phyloP scores from a whole-genome alignment of 371 early-diverging fungal species.

The Haplosporangium sp. region DNA sequence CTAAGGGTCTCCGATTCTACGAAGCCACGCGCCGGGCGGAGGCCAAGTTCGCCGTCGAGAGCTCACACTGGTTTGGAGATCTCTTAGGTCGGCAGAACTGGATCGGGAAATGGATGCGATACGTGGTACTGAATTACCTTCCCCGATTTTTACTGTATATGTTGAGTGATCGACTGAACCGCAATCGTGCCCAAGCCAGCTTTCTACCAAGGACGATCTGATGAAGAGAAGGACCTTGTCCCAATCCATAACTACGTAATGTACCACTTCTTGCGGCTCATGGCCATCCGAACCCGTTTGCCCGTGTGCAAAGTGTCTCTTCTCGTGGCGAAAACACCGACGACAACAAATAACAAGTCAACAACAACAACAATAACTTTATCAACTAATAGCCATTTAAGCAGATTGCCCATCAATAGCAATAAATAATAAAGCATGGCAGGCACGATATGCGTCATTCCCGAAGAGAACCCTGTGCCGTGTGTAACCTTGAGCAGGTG shows the following conservation, averaged over 20 bases:
- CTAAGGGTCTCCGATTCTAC: constrained; percentile 20
- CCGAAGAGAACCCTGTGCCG: constrained; percentile 1
- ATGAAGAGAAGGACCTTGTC: neutral
- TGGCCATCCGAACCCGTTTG: no score
- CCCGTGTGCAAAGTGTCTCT: no score
- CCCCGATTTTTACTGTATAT: constrained; percentile 14
- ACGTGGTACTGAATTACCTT: constrained; percentile 14
- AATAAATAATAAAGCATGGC: constrained; percentile 1
- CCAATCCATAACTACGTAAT: neutral
- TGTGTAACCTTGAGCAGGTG: no score
- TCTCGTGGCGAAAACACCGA: no score
- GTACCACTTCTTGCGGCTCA: neutral
- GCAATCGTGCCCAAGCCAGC: constrained; percentile 13
- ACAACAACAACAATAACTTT: neutral
- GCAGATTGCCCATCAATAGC: no score
- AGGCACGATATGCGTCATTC: constrained; percentile 1
- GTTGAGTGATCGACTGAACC: constrained; percentile 17
- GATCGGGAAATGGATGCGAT: constrained; percentile 20
- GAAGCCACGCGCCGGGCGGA: constrained; percentile 23
- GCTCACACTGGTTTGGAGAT: constrained; percentile 7
- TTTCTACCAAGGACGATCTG: constrained; percentile 16
- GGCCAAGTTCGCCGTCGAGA: constrained; percentile 15
- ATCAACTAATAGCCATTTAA: no score
- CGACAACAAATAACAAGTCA: no score
- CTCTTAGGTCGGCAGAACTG: constrained; percentile 27